Percentiles rank a stretch among this genome's conserved stretches.
Conservation (phyloP, 2,329 filamentous ascomycete genomes). For the Coniochaeta prunicola region DNA sequence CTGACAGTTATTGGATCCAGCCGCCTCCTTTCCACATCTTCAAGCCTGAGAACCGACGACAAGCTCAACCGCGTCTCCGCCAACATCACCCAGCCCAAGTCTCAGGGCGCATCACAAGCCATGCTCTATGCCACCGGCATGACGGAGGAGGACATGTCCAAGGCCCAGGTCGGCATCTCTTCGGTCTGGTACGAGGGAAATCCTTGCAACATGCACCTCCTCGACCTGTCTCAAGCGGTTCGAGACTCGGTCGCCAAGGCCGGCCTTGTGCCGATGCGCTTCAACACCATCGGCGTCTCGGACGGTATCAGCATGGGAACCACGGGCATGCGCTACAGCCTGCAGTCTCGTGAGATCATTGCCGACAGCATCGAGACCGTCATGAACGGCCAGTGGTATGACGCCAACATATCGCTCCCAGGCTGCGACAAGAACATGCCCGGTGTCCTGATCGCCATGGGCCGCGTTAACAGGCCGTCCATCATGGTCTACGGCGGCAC, state of each 20-base stretch:
- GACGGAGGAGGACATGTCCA: conserved; percentile 80
- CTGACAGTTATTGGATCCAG: conserved; percentile 20
- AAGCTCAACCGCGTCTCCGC: conserved; percentile 78
- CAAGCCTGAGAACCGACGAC: conserved; percentile 38
- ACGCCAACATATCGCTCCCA: conserved; percentile 92
- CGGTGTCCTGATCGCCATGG: conserved; percentile 87
- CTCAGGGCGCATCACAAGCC: conserved; percentile 94
- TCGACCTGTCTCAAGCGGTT: conserved; percentile 79
- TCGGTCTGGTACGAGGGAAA: conserved; percentile 98
- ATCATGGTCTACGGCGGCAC: conserved; percentile 98
- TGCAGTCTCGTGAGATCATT: conserved; percentile 93
- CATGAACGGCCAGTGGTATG: conserved; percentile 98
- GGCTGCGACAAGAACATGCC: conserved; percentile 99
- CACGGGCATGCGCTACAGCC: conserved; percentile 88
- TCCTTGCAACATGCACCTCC: conserved; percentile 97
- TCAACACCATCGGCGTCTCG: conserved; percentile 98
- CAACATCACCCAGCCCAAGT: conserved; percentile 90
- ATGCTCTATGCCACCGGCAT: conserved; percentile 98
- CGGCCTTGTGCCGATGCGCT: conserved; percentile 86
- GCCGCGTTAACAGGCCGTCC: conserved; percentile 84
- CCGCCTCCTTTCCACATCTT: conserved; percentile 43
- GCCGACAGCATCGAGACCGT: conserved; percentile 98
- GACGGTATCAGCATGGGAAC: conserved; percentile 99
- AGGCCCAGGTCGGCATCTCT: conserved; percentile 95
- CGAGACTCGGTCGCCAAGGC: conserved; percentile 55